Base-by-base conservation (phyloP, 768 basidiomycete species). In the Hericium coralloides region DNA sequence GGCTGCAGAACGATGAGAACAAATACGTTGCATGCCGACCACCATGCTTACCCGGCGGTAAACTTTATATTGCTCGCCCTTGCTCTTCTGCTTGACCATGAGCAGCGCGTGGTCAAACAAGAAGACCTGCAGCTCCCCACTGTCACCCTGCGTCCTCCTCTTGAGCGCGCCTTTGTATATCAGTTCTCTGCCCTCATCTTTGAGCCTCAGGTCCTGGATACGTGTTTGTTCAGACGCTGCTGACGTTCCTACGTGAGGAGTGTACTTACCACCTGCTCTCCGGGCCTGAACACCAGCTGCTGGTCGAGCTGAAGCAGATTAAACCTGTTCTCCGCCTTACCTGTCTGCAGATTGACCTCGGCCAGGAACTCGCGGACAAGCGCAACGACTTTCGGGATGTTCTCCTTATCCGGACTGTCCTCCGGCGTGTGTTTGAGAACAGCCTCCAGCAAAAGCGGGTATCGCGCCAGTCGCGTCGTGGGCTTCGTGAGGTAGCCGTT, bases 401-500 rank as follows among this genome's bases (percentile, higher is more conserved):
- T 73, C 20, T 75, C 71, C 72, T 94, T 92, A 69, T 99, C 97
- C 0, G 87, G 83, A 64, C 84, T 90, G 65, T 93, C 92, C 25
- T 93, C 91, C 0, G 89, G 83, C 0, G 97, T 99, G 52, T 94
- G 84, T 70, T 98, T 98, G 56, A 88, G 73, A 12, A 97, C 91
- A 15, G 92, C 95, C 63, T 92, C 93, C 31, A 99, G 78, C 2
- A 98, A 74, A 2, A 99, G 78, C 7, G 97, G 97, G 69, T 98
- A 98, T 60, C 97, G 79, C n/a, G 95, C 97, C 25, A 99, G 78
- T 64, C 97, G 86, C 5, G 97, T 98, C 2, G 97, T 98, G 1
- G 97, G 97, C 70, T 98, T 98, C 7, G 97, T 99, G 41, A 99
- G 76, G 70, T 98, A 99, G 1, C 92, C 97, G 68, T 99, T 99